These are phyloP conservation scores for Medicago lupulina DNA, from an alignment of 306 rosid genomes.

Conservation along the genomic window DNA sequence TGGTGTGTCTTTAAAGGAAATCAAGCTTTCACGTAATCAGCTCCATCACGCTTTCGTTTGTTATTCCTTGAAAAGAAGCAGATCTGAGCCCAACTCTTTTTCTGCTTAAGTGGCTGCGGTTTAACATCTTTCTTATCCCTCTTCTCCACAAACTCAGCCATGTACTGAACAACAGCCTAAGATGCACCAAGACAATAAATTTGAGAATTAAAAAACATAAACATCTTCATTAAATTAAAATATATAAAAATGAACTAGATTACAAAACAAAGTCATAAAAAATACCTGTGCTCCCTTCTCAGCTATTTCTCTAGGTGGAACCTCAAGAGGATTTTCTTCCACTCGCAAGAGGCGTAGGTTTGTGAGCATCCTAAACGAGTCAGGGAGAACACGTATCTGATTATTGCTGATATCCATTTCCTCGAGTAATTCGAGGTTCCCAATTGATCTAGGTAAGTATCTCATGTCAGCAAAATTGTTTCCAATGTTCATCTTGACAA, in stretches of 20 bases:
- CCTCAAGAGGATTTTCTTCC: constrained; percentile 89
- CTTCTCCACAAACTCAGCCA: constrained; percentile 69
- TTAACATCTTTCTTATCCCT: constrained; percentile 60
- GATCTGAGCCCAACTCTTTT: constrained; percentile 77
- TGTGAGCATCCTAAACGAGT: constrained; percentile 74
- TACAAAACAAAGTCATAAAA: not conserved
- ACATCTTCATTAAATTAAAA: constrained; percentile 12
- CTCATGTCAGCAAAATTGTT: constrained; percentile 87
- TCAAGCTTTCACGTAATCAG: constrained; percentile 64
- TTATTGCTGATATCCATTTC: constrained; percentile 91
- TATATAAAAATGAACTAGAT: constrained; percentile 26
- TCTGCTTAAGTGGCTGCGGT: constrained; percentile 64
- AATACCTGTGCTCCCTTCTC: constrained; percentile 87
- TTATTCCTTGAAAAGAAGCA: constrained; percentile 73
- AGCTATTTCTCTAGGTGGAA: constrained; percentile 80
- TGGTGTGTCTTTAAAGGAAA: constrained; percentile 32
- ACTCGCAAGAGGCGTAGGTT: constrained; percentile 66
- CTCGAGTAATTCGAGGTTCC: constrained; percentile 91
- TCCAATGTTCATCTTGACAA: constrained; percentile 84
- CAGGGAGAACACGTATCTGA: constrained; percentile 82
- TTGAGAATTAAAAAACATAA: constrained; percentile 7
- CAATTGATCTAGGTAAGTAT: constrained; percentile 78
- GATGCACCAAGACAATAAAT: constrained; percentile 43
- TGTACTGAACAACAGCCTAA: constrained; percentile 91
- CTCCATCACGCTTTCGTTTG: constrained; percentile 76